phyloP scores from a whole-genome alignment of 2,329 filamentous ascomycete genomes.

The Myriangium duriaei region DNA sequence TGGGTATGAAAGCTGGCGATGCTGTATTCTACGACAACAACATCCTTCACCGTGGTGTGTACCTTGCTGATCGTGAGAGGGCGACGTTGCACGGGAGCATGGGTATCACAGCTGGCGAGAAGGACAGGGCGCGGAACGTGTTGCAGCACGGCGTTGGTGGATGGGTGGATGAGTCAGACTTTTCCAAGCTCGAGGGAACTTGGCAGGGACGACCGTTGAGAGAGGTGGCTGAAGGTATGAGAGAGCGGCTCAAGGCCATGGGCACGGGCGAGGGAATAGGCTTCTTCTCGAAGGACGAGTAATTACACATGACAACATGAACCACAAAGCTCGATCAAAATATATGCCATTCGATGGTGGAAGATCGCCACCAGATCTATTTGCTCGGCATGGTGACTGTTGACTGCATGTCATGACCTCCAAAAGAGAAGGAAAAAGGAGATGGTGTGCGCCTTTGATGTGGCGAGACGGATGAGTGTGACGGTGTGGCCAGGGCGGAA shows the following conservation, averaged over 20 bases:
- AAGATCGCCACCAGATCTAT: no score
- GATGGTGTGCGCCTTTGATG: no score
- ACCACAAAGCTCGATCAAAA: no score
- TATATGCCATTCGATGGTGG: no score
- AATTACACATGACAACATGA: no score
- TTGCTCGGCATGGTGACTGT: no score
- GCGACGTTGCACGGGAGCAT: constrained; percentile 64
- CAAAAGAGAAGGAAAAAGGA: no score
- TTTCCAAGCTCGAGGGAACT: constrained; percentile 33
- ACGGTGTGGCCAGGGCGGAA: no score
- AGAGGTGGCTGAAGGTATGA: constrained; percentile 50
- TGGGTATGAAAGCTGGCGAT: constrained; percentile 60
- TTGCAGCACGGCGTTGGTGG: constrained; percentile 60
- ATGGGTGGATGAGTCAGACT: constrained; percentile 51
- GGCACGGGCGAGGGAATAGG: constrained; percentile 51
- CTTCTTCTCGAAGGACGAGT: constrained; percentile 45
- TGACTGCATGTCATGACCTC: no score
- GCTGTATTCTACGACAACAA: constrained; percentile 86
- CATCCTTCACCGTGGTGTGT: constrained; percentile 64
- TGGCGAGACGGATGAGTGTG: no score
- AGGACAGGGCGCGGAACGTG: constrained; percentile 54
- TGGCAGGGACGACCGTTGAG: constrained; percentile 24
- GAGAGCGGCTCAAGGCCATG: constrained; percentile 48
- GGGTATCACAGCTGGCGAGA: constrained; percentile 45
- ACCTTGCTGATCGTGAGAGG: constrained; percentile 45